Base-by-base conservation (phyloP, 768 basidiomycete species). In the Leccinum incarnatum region DNA sequence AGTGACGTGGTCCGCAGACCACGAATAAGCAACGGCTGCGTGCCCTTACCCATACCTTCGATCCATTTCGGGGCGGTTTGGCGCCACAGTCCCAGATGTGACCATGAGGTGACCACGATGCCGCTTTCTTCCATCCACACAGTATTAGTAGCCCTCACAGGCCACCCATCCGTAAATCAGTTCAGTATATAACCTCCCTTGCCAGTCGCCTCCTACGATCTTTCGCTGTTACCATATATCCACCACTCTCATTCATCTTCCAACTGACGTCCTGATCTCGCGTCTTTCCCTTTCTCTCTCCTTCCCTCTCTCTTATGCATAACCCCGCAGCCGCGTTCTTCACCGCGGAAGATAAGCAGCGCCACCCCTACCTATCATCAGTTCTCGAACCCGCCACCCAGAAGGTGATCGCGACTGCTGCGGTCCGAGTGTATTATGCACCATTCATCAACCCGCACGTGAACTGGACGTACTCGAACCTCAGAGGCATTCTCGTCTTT, bases 361-460 rank as follows among this genome's bases (percentile, higher is more conserved):
- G 72, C 58, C 72, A 74, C 63, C 72, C 72, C 23, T 74, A 73
- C 71, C 75, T 67, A 67, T 74, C 59, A 67, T 76, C 75, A 55
- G 71, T 75, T 64, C 77, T 78, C 56, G 69, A 74, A 37, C 69
- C 74, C 53, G 71, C 66, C 57, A 69, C 74, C 37, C 80, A 81
- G 64, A 74, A 79, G 36, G 75, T 83, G 51, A 76, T 84, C 64
- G 81, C 83, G n/a, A 74, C 76, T 4, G 84, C 83, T 51, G 69
- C 75, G 29, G 85, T 82, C 42, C 80, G 83, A 63, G 77, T 87
- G 32, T 88, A 88, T 67, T 84, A 87, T 69, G 80, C 84, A 4
- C 79, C 82, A 34, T 79, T 85, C 65, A 74, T 67, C 60, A 75
- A 66, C 55, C 71, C 71, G 66, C 78, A 73, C 65, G 72, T 67